A percentile compares a stretch with the other conserved stretches of the same genome.
phyloP scores from a whole-genome alignment of 164 flowering plant species.

The Berberis thunbergii region DNA sequence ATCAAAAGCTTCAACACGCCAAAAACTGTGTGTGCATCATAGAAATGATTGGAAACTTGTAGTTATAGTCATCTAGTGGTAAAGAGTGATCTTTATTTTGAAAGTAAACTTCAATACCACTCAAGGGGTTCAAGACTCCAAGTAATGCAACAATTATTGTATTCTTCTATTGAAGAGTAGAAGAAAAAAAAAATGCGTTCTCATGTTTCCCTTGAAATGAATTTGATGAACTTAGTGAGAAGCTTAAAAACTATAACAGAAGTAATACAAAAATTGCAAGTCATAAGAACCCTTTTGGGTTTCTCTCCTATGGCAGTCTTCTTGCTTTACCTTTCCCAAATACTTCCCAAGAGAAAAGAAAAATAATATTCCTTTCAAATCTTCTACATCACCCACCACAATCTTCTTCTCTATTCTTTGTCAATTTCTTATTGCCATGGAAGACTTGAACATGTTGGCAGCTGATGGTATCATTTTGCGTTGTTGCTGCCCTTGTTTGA shows the following conservation, averaged over 20 bases:
- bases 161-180: not conserved
- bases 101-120: not conserved
- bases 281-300: conserved; percentile 3
- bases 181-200: too few relatives aligned
- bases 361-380: conserved; percentile 20
- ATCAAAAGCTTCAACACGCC: too few relatives aligned
- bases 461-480: conserved; percentile 58
- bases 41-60: not conserved
- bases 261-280: conserved; percentile 4
- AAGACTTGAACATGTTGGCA: conserved; percentile 45
- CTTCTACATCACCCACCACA: conserved; percentile 8
- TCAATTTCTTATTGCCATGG: conserved; percentile 29
- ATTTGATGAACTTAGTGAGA: too few relatives aligned
- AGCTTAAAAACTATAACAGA: not conserved
- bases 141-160: not conserved
- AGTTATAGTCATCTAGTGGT: not conserved
- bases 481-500: conserved; percentile 70
- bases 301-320: conserved; percentile 8
- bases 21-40: too few relatives aligned
- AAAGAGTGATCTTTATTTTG: not conserved
- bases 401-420: conserved; percentile 3
- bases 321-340: conserved; percentile 37
- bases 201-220: not conserved
- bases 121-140: not conserved
- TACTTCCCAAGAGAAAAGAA: conserved; percentile 22